These are phyloP conservation scores for Tremella yokohamensis DNA, from an alignment of 768 basidiomycete species.

Conservation along the genomic window DNA sequence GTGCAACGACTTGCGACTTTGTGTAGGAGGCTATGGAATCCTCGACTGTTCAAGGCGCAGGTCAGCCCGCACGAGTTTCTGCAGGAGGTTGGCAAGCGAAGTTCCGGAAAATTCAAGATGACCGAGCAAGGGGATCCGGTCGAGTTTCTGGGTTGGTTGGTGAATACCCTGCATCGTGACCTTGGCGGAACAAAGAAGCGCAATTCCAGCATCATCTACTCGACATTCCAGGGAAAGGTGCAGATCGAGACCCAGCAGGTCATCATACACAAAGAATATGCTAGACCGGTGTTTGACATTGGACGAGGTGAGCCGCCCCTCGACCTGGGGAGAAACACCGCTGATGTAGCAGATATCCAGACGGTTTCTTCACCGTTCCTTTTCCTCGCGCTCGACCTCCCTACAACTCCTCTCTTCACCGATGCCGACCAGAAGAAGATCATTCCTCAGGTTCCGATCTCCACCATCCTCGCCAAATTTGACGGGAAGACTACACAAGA, in stretches of 20 bases:
- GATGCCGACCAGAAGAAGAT: conserved; percentile 96
- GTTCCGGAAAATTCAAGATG: conserved; percentile 82
- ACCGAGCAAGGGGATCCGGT: conserved; percentile 94
- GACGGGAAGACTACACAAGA: conserved; percentile 90
- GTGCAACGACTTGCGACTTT: conserved; percentile 80
- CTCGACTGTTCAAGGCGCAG: conserved; percentile 92
- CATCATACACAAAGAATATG: conserved; percentile 70
- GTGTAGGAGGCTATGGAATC: conserved; percentile 94
- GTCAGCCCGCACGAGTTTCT: conserved; percentile 98
- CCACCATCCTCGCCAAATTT: conserved; percentile 86
- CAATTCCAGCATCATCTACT: conserved; percentile 87
- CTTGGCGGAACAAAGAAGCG: conserved; percentile 89
- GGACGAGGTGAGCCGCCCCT: conserved; percentile 67
- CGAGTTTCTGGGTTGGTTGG: conserved; percentile 91
- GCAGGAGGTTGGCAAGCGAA: conserved; percentile 89
- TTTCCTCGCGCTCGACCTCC: conserved; percentile 91
- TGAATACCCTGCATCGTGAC: conserved; percentile 89
- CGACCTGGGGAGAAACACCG: background rate
- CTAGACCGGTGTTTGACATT: conserved; percentile 88
- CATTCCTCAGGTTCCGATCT: conserved; percentile 92
- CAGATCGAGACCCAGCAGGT: conserved; percentile 91
- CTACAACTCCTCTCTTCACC: conserved; percentile 96
- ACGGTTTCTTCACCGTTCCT: conserved; percentile 82
- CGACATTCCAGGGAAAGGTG: conserved; percentile 89
- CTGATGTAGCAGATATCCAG: conserved; percentile 68